These are phyloP conservation scores for Talaromyces sp. DNA, from an alignment of 2,329 filamentous ascomycete genomes.

Conservation along the genomic window DNA sequence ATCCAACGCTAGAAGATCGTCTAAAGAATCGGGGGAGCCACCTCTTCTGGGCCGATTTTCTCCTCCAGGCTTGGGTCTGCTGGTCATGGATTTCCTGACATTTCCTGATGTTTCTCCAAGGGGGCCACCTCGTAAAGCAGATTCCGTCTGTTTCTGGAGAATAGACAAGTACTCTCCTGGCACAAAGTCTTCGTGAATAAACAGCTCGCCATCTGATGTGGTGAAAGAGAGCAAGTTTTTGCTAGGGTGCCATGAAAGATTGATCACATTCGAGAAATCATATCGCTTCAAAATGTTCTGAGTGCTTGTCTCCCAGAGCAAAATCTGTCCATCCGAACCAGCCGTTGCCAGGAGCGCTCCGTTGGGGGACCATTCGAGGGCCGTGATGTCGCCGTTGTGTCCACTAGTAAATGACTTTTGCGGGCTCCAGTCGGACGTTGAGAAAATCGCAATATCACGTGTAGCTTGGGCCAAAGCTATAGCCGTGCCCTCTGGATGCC, in stretches of 20 bases:
- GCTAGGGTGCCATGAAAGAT: constrained; percentile 83
- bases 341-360: constrained; percentile 73
- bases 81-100: constrained; percentile 49
- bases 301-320: constrained; percentile 83
- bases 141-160: constrained; percentile 55
- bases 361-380: constrained; percentile 89
- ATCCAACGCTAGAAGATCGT: constrained; percentile 67
- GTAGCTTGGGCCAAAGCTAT: constrained; percentile 81
- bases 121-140: constrained; percentile 80
- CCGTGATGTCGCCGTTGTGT: constrained; percentile 78
- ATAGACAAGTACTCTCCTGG: constrained; percentile 44
- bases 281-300: constrained; percentile 73
- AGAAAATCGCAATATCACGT: constrained; percentile 78
- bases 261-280: constrained; percentile 77
- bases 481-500: constrained; percentile 91
- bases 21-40: constrained; percentile 69
- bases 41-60: constrained; percentile 49
- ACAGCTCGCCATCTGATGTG: constrained; percentile 86
- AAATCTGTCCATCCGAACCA: constrained; percentile 43
- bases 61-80: constrained; percentile 49
- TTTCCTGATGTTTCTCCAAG: constrained; percentile 65
- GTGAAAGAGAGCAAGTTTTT: constrained; percentile 89
- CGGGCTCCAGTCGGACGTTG: constrained; percentile 82
- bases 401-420: constrained; percentile 73
- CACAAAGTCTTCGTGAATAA: constrained; percentile 65